Evolutionary conservation across 1,284 basidiomycete species (phyloP).

Genomic region (Pholiota adiposa): DNA sequence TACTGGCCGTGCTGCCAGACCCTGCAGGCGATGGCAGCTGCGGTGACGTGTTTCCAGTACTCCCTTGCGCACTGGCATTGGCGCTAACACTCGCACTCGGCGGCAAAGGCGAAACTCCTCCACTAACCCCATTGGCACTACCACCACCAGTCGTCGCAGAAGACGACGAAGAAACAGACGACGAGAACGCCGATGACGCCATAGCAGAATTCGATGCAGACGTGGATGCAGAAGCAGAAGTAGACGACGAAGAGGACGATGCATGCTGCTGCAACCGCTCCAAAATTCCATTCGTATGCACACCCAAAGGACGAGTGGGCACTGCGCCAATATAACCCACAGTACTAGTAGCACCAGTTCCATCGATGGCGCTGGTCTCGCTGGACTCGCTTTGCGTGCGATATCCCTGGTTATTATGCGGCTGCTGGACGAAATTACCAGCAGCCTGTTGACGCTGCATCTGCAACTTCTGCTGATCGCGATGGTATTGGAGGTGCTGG

Average conservation of each 20-base stretch:
- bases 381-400: constrained; percentile 22
- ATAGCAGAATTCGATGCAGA: constrained; percentile 11
- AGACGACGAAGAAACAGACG: not conserved
- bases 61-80: constrained; percentile 53
- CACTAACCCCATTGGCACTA: constrained; percentile 8
- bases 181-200: constrained; percentile 1
- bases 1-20: constrained; percentile 37
- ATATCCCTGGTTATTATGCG: constrained; percentile 9
- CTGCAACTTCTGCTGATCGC: constrained; percentile 14
- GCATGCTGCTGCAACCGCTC: constrained; percentile 10
- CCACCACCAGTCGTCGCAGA: constrained; percentile 10
- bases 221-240: constrained; percentile 8
- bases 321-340: constrained; percentile 20
- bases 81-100: constrained; percentile 1
- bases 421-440: constrained; percentile 9
- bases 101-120: constrained; percentile 6
- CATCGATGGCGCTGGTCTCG: constrained; percentile 20
- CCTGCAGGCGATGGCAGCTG: constrained; percentile 59
- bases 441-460: constrained; percentile 8
- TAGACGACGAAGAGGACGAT: constrained; percentile 8
- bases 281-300: constrained; percentile 7
- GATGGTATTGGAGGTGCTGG: constrained; percentile 14
- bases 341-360: constrained; percentile 5
- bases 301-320: constrained; percentile 3
- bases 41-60: constrained; percentile 51